phyloP scores from a whole-genome alignment of 2,329 filamentous ascomycete species.

The Botryotinia calthae region DNA sequence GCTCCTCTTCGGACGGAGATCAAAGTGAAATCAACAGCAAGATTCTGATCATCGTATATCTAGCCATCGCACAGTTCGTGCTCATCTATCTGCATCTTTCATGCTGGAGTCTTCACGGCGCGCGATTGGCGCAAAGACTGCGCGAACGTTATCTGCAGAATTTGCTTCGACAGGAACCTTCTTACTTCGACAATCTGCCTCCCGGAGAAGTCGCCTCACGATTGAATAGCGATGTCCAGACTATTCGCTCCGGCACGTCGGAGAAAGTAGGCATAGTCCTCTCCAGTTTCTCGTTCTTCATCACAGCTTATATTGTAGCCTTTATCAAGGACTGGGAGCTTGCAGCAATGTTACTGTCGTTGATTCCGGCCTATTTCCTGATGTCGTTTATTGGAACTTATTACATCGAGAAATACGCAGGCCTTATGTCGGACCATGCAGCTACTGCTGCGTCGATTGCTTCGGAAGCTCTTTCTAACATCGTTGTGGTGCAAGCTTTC shows the following conservation, averaged over 20 bases:
- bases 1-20: constrained; percentile 6
- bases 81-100: constrained; percentile 63
- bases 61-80: constrained; percentile 61
- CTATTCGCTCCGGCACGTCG: constrained; percentile 55
- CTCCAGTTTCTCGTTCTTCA: constrained; percentile 53
- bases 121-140: constrained; percentile 52
- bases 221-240: constrained; percentile 55
- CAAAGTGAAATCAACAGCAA: constrained; percentile 40
- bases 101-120: constrained; percentile 57
- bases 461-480: constrained; percentile 50
- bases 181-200: constrained; percentile 54
- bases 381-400: constrained; percentile 48
- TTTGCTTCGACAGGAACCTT: constrained; percentile 51
- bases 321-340: constrained; percentile 56
- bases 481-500: constrained; percentile 52
- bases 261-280: constrained; percentile 60
- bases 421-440: constrained; percentile 46
- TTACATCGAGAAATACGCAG: constrained; percentile 46
- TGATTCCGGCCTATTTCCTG: constrained; percentile 36
- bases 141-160: constrained; percentile 52
- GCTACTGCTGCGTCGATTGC: constrained; percentile 52
- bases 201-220: constrained; percentile 50
- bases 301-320: constrained; percentile 58
- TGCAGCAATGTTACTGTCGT: constrained; percentile 44
- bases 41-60: constrained; percentile 60